These are phyloP conservation scores for Amanita pseudoporphyria DNA, from an alignment of 768 basidiomycete species.

Conservation along the genomic window DNA sequence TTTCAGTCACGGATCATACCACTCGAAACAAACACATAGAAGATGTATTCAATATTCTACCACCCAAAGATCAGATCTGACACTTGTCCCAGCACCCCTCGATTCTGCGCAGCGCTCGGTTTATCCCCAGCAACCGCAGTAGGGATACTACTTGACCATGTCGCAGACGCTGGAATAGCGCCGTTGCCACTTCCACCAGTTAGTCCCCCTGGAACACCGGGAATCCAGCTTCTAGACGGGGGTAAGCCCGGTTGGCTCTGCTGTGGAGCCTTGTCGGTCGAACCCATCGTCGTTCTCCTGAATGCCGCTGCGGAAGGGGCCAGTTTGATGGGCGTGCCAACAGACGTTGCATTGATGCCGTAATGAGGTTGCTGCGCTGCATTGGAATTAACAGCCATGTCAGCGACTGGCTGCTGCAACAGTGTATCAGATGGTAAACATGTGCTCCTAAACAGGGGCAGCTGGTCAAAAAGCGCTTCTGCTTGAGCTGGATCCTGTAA, in stretches of 20 bases:
- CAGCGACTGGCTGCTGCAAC: constrained; percentile 21
- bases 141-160: background rate
- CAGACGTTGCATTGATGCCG: constrained; percentile 26
- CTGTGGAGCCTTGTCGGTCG: constrained; percentile 9
- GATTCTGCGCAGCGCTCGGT: constrained; percentile 25
- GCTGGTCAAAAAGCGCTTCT: constrained; percentile 39
- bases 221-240: constrained; percentile 5
- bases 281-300: constrained; percentile 29
- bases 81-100: constrained; percentile 62
- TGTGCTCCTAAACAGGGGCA: constrained; percentile 16
- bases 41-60: constrained; percentile 23
- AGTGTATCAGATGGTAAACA: constrained; percentile 11
- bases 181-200: background rate
- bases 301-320: constrained; percentile 70
- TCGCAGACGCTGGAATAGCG: background rate
- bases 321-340: constrained; percentile 65
- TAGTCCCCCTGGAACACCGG: background rate
- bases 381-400: constrained; percentile 39
- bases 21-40: background rate
- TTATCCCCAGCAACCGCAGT: background rate
- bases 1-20: too few species aligned
- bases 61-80: constrained; percentile 78
- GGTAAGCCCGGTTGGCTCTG: constrained; percentile 2
- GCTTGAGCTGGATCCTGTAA: constrained; percentile 53
- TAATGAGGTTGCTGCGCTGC: constrained; percentile 7